These are phyloP conservation scores for Cornus kousa DNA, from an alignment of 148 eudicot genomes.

Conservation along the genomic window DNA sequence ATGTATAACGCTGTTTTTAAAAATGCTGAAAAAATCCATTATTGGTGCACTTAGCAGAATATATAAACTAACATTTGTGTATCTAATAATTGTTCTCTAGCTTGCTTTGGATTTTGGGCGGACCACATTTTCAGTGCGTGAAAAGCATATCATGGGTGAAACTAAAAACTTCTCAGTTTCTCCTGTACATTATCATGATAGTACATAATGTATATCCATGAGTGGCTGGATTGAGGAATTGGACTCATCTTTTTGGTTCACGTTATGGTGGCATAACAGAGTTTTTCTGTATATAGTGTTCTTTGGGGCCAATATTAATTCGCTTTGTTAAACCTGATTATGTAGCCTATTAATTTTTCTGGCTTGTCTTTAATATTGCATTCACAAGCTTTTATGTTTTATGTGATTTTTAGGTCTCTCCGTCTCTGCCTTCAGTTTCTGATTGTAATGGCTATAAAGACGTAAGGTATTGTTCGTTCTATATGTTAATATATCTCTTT, in stretches of 20 bases:
- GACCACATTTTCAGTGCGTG: too few species aligned
- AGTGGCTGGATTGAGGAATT: neutral
- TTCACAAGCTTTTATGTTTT: neutral
- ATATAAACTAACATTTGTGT: too few species aligned
- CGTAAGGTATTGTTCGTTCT: constrained; percentile 30
- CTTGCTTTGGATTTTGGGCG: too few species aligned
- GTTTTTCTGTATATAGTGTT: neutral
- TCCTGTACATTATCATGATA: neutral
- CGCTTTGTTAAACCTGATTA: constrained; percentile 4
- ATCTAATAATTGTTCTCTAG: too few species aligned
- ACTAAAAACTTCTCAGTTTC: neutral
- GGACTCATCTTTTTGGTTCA: neutral
- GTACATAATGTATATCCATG: neutral
- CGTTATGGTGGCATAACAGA: neutral
- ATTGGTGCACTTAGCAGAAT: too few species aligned
- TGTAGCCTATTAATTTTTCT: neutral
- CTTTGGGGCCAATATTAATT: neutral
- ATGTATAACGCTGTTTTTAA: too few species aligned
- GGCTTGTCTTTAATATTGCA: neutral
- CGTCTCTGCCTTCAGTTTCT: constrained; percentile 28
- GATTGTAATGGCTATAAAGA: constrained; percentile 43
- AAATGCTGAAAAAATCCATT: too few species aligned
- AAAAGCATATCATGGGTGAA: neutral
- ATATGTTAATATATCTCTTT: neutral
- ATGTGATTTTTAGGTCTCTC: constrained; percentile 23